Base-by-base conservation (phyloP, 176 grass and related monocot genomes). In the Tuctoria greenei region DNA sequence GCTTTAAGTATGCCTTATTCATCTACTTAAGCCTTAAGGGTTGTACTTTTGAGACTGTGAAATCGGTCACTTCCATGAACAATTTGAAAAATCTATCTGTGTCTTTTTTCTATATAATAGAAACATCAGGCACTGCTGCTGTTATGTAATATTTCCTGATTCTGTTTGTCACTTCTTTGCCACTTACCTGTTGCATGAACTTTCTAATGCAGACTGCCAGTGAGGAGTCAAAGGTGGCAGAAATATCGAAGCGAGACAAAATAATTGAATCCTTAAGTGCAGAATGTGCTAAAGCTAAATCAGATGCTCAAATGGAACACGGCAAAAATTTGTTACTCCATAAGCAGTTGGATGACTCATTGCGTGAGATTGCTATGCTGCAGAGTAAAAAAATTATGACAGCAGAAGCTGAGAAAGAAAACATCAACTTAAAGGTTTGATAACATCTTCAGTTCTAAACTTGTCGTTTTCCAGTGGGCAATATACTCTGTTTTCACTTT, bases 211-310 rank as follows among this genome's bases (percentile, higher is more conserved):
- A 98, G 95, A 65, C 84, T 76, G 61, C 89, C 23, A 85, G 72
- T 67, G 95, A 98, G 75, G 95, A 98, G 40, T 84, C 91, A 61
- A 98, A 92, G 73, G 69, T 81, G 41, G 82, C 72, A 23, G 91
- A 98, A 83, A 79, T 98, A 65, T 82, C 35, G 64, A 94, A 90
- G 85, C 91, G 88, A 41, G 83, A 94, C 36, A 92, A 98, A 82
- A 69, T 84, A 76, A 75, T 98, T 72, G 73, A 94, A 65, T 75
- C 67, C 60, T 86, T 82, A 74, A 90, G 43, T 24, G 79, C 87
- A 61, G 77, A 86, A 15, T 92, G 83, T 59, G 72, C 87, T 63
- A 59, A 52, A 16, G 91, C 87, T 44, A 94, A 90, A 74, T 87
- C 58, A n/a, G 74, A 61, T 79, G 79, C 76, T 76, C 47, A 68